Evolutionary conservation across 306 rosid genomes (phyloP), one percentile per base, ranked within the genome.

Genomic region (Lathyrus sativus): DNA sequence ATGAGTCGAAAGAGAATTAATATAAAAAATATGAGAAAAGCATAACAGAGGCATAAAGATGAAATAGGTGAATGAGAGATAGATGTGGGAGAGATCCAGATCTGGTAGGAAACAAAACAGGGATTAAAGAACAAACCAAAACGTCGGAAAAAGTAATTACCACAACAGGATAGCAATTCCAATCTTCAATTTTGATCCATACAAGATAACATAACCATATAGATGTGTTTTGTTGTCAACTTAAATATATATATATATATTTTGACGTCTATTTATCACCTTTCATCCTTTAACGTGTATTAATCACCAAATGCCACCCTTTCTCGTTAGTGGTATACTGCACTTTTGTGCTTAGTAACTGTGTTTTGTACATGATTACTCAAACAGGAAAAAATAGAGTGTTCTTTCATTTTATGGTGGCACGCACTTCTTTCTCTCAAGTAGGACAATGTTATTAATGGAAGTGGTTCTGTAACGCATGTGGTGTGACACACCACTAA

Each of bases 401-500:
- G 53, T 53, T 66, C 11, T 49, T 72, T 72, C 42, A 7, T 53
- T 70, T 19, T 17, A 63, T 45, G 54, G 61, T 31, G 66, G 17
- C 26, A 43, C 4, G 13, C 69, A 33, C 51, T 44, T 41, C 61
- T 19, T 35, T 42, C 17, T 62, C 46, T 42, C 65, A 49, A 67
- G 54, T 8, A 18, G 7, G 28, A 11, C 62, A 67, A 67, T 48
- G 37, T 59, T 54, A 37, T 61, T 19, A 37, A 54, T 45, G 75
- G 44, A 13, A 41, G 61, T 69, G 7, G 44, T 54, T 69, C 37
- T 53, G 29, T 70, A 76, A 70, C 46, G 65, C 74, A 60, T 62
- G 17, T 54, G 7, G 11, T 55, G 42, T 24, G 65, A 53, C 31
- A 45, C 2, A 11, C 41, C 55, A 71, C 26, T 29, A 59, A 60